Evolutionary conservation across 2,329 filamentous ascomycete genomes (phyloP).

Genomic region (Colletotrichum cordylinicola): DNA sequence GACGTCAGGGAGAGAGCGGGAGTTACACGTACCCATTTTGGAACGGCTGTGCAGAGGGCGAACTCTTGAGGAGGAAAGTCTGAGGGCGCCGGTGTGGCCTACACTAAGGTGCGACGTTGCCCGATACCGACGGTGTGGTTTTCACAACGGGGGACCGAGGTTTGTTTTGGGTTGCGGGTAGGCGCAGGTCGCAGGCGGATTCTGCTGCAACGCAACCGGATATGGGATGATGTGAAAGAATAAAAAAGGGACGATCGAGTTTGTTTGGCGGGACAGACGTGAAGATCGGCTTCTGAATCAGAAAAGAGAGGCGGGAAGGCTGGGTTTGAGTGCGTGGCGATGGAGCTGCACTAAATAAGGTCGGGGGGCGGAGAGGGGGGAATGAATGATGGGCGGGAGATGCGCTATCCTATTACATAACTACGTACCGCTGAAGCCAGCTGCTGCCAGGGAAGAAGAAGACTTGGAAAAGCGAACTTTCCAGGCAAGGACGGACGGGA

Average conservation of each 20-base stretch:
- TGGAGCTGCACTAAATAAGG: slow-evolving; percentile 1
- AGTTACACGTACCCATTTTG: slow-evolving; percentile 21
- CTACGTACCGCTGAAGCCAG: background rate
- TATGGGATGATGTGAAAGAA: background rate
- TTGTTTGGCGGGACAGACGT: background rate
- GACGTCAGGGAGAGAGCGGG: background rate
- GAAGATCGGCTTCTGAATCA: background rate
- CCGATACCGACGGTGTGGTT: background rate
- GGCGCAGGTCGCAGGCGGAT: background rate
- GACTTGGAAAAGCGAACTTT: background rate
- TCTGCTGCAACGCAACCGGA: background rate
- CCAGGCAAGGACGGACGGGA: background rate
- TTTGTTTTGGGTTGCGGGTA: background rate
- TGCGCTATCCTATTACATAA: slow-evolving; percentile 10
- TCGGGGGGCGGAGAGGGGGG: background rate
- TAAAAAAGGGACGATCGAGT: background rate
- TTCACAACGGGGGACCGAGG: background rate
- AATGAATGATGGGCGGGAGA: background rate
- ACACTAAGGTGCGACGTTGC: background rate
- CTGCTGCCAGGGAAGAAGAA: background rate
- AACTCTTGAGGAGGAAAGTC: background rate
- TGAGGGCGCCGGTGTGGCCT: slow-evolving; percentile 11
- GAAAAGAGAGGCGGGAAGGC: background rate
- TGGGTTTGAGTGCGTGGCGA: background rate
- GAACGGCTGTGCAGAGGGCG: background rate